Percentiles rank a stretch among this genome's conserved stretches.
Evolutionary conservation across 371 early-diverging fungal genomes (phyloP).

Genomic region (Thermomucor indicae-seudaticae): DNA sequence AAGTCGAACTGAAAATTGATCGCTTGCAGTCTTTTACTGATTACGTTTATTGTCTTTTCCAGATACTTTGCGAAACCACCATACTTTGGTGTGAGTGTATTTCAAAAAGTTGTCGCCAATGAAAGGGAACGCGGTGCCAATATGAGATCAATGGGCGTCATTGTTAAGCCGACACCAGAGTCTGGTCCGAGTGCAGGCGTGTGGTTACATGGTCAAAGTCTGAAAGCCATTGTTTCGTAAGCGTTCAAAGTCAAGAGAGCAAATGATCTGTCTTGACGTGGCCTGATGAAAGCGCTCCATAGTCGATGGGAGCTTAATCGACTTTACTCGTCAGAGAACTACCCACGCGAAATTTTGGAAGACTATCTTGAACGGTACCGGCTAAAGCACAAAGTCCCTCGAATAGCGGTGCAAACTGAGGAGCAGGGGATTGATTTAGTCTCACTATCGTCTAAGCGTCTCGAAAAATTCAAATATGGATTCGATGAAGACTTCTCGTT

Average conservation of each 20-base stretch:
- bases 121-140: constrained; percentile 43
- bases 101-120: constrained; percentile 33
- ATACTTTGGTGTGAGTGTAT: constrained; percentile 50
- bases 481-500: not conserved
- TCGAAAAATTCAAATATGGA: not conserved
- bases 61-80: constrained; percentile 50
- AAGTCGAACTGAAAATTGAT: constrained; percentile 7
- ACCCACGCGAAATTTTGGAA: too few relatives aligned
- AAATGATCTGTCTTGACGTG: not conserved
- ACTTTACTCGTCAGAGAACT: too few relatives aligned
- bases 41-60: not conserved
- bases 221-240: constrained; percentile 10
- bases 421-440: too few relatives aligned
- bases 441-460: too few relatives aligned
- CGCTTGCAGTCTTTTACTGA: not conserved
- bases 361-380: too few relatives aligned
- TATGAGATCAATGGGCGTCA: constrained; percentile 54
- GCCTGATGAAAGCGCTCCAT: too few relatives aligned
- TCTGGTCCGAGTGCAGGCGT: constrained; percentile 46
- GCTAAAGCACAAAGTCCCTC: too few relatives aligned
- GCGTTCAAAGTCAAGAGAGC: not conserved
- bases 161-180: constrained; percentile 42
- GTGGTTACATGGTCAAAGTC: constrained; percentile 45
- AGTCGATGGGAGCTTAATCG: too few relatives aligned
- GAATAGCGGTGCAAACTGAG: too few relatives aligned